Base-by-base conservation (phyloP, 768 basidiomycete species). In the Russula dissimulans region DNA sequence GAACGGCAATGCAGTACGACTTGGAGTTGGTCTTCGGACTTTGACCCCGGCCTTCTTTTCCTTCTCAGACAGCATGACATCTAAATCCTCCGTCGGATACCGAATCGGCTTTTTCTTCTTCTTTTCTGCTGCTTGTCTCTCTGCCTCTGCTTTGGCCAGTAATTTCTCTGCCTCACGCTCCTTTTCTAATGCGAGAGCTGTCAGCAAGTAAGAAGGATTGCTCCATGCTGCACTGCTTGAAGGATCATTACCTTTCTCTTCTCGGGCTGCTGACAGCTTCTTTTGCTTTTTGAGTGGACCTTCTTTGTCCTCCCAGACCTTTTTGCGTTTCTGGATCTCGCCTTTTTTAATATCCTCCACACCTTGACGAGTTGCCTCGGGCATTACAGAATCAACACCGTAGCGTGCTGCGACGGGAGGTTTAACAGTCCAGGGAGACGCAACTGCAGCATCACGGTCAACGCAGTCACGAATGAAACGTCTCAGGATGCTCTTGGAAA, bases 391-490 rank as follows among this genome's bases (percentile, higher is more conserved):
- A 62, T 87, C 83, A 34, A 99, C 86, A 11, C 89, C 89, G 73
- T 93, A 97, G 56, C 85, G 82, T 60, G 81, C 80, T 1, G 93
- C 95, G 57, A 98, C 88, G 6, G 78, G 74, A 1, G 82, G 82
- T 71, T 97, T 97, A 34, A 98, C 94, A 2, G 85, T 87, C 97
- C 97, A 99, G 6, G 97, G 95, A 1, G 92, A 91, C 8, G 92
- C 93, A 31, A 95, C 87, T 9, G 91, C 88, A 15, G 92, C 80
- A 65, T 95, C 93, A 38, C 97, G 85, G 68, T 91, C 88, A 3
- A 99, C 89, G 67, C 93, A 95, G 69, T 98, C 97, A 63, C 91
- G 86, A 59, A 99, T 90, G 74, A 95, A 97, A 15, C 94, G 87
- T 65, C 94, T 91, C 32, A 99, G 82, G 67, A 98, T 95, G 17